These are phyloP conservation scores for Aspergillus latus DNA, from an alignment of 2,329 filamentous ascomycete genomes.

Conservation along the genomic window DNA sequence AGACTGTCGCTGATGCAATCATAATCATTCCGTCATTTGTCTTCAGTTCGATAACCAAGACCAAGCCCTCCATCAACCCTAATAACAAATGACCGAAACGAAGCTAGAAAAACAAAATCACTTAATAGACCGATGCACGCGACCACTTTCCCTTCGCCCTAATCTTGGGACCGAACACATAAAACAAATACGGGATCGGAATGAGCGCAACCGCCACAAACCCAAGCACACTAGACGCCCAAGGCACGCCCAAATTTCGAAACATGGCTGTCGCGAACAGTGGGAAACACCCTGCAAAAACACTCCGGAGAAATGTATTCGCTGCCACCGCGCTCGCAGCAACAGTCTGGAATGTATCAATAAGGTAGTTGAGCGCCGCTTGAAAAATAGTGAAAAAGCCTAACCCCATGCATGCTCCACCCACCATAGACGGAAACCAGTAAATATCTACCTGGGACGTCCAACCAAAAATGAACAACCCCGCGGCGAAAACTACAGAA, in stretches of 20 bases:
- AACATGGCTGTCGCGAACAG: slow-evolving; percentile 28
- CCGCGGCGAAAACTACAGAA: slow-evolving; percentile 26
- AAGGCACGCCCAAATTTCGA: slow-evolving; percentile 62
- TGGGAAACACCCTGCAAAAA: neutral
- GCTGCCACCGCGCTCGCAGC: neutral
- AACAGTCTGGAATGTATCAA: neutral
- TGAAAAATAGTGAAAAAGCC: neutral
- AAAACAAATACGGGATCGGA: slow-evolving; percentile 52
- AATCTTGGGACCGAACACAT: slow-evolving; percentile 56
- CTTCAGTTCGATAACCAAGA: neutral
- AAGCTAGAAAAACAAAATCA: neutral
- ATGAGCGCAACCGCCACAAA: slow-evolving; percentile 50
- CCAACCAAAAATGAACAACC: slow-evolving; percentile 37
- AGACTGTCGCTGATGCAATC: neutral
- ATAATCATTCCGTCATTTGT: neutral
- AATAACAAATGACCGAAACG: too few species aligned
- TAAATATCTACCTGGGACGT: neutral
- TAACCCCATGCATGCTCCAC: neutral
- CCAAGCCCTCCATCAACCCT: neutral
- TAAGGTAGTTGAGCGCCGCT: neutral
- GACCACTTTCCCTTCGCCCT: slow-evolving; percentile 48
- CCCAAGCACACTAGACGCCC: slow-evolving; percentile 63
- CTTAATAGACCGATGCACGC: slow-evolving; percentile 27
- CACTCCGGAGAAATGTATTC: neutral
- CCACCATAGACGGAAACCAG: neutral